Percentiles rank a stretch among this genome's conserved stretches.
Conservation (phyloP, 805 yeast species). For the Wickerhamomyces tratensis region DNA sequence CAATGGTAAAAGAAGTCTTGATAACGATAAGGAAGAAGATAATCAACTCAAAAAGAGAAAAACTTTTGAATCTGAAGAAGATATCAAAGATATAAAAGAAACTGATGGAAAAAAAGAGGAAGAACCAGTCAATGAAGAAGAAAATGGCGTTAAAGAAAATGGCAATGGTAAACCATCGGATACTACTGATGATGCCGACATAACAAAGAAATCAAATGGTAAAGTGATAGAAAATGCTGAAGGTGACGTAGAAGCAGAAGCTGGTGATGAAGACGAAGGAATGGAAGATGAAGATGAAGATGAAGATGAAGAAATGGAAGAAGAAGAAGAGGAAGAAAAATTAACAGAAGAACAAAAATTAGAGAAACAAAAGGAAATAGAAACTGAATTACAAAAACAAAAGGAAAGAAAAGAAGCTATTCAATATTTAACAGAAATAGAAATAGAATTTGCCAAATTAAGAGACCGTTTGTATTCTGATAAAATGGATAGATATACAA, state of each 20-base stretch:
- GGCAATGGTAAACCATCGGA: neutral
- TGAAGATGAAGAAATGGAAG: slow-evolving; percentile 13
- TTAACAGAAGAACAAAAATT: slow-evolving; percentile 14
- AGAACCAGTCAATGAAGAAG: slow-evolving; percentile 11
- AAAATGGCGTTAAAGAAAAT: slow-evolving; percentile 9
- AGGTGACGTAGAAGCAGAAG: slow-evolving; percentile 2
- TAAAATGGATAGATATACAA: slow-evolving; percentile 64
- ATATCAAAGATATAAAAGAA: slow-evolving; percentile 7
- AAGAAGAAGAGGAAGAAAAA: slow-evolving; percentile 14
- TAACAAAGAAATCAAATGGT: neutral
- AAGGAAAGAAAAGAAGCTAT: slow-evolving; percentile 52
- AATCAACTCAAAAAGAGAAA: slow-evolving; percentile 10
- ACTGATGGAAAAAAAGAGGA: slow-evolving; percentile 8
- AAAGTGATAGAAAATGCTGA: slow-evolving; percentile 1
- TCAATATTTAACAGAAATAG: slow-evolving; percentile 67
- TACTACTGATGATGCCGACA: neutral
- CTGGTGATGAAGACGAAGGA: slow-evolving; percentile 7
- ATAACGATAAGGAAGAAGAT: slow-evolving; percentile 6
- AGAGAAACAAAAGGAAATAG: slow-evolving; percentile 13
- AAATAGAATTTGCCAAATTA: slow-evolving; percentile 74
- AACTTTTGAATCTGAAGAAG: slow-evolving; percentile 6
- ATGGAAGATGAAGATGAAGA: slow-evolving; percentile 7
- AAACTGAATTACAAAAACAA: slow-evolving; percentile 21
- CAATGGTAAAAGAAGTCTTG: slow-evolving; percentile 1
- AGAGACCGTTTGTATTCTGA: slow-evolving; percentile 82